Percentiles rank a stretch among this genome's conserved stretches.
These are phyloP conservation scores for Ganoderma meredithae DNA, from an alignment of 1,284 basidiomycete species.

Conservation along the genomic window DNA sequence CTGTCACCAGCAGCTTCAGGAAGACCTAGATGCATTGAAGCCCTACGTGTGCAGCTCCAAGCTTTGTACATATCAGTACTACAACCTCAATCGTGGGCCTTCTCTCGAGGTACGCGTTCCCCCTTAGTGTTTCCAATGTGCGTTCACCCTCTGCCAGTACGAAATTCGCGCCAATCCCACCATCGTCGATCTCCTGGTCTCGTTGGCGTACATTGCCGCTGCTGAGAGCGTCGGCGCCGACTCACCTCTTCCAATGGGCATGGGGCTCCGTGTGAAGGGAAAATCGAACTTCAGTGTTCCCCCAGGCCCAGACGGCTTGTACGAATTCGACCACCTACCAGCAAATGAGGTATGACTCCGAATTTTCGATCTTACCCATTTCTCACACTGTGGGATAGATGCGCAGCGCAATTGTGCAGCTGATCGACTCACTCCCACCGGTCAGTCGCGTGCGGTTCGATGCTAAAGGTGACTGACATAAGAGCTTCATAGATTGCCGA, in stretches of 20 bases:
- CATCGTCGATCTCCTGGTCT: conserved; percentile 67
- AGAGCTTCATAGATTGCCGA: conserved; percentile 49
- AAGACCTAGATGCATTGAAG: conserved; percentile 64
- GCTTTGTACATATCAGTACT: conserved; percentile 71
- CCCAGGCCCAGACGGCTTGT: conserved; percentile 45
- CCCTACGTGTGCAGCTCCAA: conserved; percentile 69
- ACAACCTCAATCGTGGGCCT: conserved; percentile 63
- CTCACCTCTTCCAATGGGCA: conserved; percentile 63
- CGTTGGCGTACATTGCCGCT: conserved; percentile 63
- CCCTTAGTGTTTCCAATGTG: background rate
- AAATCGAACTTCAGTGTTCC: background rate
- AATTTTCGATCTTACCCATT: background rate
- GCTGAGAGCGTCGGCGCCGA: conserved; percentile 52
- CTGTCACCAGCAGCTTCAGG: conserved; percentile 62
- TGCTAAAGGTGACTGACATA: background rate
- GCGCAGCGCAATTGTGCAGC: conserved; percentile 49
- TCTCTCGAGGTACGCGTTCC: conserved; percentile 61
- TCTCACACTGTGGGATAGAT: conserved; percentile 43
- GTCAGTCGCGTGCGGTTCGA: conserved; percentile 40
- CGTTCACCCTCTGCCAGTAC: conserved; percentile 49
- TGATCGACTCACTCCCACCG: conserved; percentile 57
- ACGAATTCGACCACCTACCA: conserved; percentile 57
- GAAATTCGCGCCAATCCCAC: conserved; percentile 66
- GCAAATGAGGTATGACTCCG: conserved; percentile 42
- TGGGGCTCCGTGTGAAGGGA: conserved; percentile 58